Base-by-base conservation (phyloP, 805 yeast species). In the Teunomyces aglyptinius region DNA sequence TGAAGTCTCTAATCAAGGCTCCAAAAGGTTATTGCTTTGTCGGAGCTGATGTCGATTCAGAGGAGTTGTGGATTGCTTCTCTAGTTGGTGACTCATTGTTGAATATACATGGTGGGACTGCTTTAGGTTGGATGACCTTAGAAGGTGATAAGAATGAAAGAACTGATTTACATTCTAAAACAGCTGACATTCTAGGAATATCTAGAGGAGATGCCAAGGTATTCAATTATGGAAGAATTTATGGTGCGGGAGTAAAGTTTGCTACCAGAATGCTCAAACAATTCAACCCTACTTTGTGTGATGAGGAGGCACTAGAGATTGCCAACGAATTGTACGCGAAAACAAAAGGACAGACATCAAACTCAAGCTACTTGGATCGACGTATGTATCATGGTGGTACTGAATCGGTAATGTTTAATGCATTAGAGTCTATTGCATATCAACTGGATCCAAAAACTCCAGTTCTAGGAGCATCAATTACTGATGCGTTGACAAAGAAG, bases 1-100 rank as follows among this genome's bases (percentile, higher is more conserved):
- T 95, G 50, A 94, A 95, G 64, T 82, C 97, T 0, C 81, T 89
- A 72, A 74, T 94, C 4, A 70, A 76, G 47, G 97, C 97, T 0
- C 99, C 99, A 0, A 67, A 76, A 2, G 97, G 97, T 0, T 94
- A 91, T 61, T 79, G 80, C 31, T 87, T 94, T 68, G 96, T 94
- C 6, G 99, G 99, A 7, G 99, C 99, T 0, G 99, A 94, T 71
- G 99, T 94, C 6, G 99, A 94, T 65, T 89, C 97, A 32, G 99
- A 94, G 61, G 99, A 94, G 61, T 73, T 94, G 36, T 94, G 99
- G 99, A 94, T 94, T 54, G 99, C 99, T 0, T 86, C 97, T 15
- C 69, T 95, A 19, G 83, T 92, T 27, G 97, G 99, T 3, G 99
- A 94, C 62, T 84, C 98, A 0, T 80, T 85, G 44, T 89, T 92